Percentiles rank a stretch among this genome's conserved stretches.
Conservation (phyloP, 495 filamentous ascomycete genomes). For the Rostrohypoxylon terebratum region DNA sequence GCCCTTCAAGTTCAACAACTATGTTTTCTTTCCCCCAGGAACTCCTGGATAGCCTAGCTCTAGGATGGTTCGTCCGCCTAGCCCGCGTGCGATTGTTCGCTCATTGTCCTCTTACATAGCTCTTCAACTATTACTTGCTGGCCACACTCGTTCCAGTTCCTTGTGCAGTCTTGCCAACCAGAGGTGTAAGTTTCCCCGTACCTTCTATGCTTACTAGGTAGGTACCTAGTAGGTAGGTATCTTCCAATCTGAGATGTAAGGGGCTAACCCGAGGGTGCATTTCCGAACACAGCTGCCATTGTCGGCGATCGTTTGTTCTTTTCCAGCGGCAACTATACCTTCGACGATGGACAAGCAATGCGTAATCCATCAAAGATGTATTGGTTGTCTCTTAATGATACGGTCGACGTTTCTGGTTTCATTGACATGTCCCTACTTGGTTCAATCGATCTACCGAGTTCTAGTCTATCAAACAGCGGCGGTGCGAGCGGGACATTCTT, state of each 20-base stretch:
- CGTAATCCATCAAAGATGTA: constrained; percentile 18
- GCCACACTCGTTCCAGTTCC: constrained; percentile 4
- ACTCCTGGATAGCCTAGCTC: not conserved
- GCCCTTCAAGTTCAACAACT: not conserved
- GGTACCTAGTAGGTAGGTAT: not conserved
- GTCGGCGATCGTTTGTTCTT: constrained; percentile 34
- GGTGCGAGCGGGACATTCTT: constrained; percentile 28
- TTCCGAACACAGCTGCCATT: constrained; percentile 18
- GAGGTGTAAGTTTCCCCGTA: constrained; percentile 8
- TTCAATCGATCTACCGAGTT: constrained; percentile 2
- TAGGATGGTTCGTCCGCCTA: not conserved
- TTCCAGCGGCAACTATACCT: constrained; percentile 34
- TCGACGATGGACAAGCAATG: constrained; percentile 17
- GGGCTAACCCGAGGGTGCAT: not conserved
- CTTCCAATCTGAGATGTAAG: not conserved
- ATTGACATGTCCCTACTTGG: constrained; percentile 20
- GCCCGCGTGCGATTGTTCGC: not conserved
- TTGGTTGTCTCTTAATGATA: constrained; percentile 26
- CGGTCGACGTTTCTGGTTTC: constrained; percentile 13
- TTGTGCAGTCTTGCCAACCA: constrained; percentile 7
- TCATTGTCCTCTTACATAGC: not conserved
- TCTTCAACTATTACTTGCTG: constrained; percentile 35
- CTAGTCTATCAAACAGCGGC: not conserved
- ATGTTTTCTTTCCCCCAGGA: not conserved
- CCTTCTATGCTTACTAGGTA: not conserved